Evolutionary conservation across 1,284 basidiomycete species (phyloP).

Genomic region (Fomes fomentarius): DNA sequence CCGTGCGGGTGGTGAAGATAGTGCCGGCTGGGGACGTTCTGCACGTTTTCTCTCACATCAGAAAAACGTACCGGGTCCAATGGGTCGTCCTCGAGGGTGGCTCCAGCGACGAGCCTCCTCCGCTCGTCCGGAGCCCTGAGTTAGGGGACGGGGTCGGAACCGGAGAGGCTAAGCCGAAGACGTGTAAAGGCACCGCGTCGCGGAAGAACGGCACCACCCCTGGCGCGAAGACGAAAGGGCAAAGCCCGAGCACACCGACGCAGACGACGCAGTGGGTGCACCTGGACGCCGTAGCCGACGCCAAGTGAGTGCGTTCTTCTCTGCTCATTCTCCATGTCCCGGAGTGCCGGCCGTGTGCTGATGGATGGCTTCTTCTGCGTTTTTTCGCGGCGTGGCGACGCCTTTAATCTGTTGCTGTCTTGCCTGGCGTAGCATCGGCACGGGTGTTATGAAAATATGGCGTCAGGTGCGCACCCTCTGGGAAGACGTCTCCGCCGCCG

Average conservation of each 20-base stretch:
- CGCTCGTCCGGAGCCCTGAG: constrained; percentile 19
- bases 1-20: constrained; percentile 47
- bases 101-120: constrained; percentile 29
- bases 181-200: constrained; percentile 7
- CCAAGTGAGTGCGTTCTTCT: constrained; percentile 65
- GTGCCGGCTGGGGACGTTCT: constrained; percentile 65
- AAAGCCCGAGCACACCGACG: neutral
- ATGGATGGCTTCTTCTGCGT: neutral
- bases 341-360: neutral
- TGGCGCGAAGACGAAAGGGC: constrained; percentile 1
- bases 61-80: constrained; percentile 84
- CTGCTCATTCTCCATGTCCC: neutral
- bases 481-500: constrained; percentile 18
- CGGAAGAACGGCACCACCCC: neutral
- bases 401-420: constrained; percentile 5
- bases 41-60: constrained; percentile 91
- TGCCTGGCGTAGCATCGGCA: constrained; percentile 35
- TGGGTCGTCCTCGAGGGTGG: constrained; percentile 70
- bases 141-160: constrained; percentile 6
- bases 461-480: constrained; percentile 35
- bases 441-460: constrained; percentile 43
- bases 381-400: neutral
- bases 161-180: constrained; percentile 8
- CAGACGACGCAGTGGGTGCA: constrained; percentile 49
- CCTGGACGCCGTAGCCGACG: constrained; percentile 54